Base-by-base conservation (phyloP, 2,329 filamentous ascomycete genomes). In the Xylaria sp. region DNA sequence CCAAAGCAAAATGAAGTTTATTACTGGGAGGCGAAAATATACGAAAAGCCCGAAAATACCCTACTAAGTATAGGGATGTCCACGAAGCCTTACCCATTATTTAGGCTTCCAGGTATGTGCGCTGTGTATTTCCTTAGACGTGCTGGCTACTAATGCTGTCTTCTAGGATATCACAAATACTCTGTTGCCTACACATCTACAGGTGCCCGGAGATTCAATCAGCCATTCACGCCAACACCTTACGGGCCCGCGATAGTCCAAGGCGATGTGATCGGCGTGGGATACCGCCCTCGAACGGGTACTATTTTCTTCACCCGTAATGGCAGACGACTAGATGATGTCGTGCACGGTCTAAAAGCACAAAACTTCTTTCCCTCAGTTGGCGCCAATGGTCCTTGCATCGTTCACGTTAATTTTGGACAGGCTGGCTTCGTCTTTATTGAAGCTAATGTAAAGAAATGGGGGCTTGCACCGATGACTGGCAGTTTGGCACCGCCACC, bases 1-100 rank as follows among this genome's bases (percentile, higher is more conserved):
- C 95, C 95, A 14, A 99, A 99, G 75, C 95, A 99, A 75, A 99
- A 99, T 74, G 95, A 99, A 74, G 94, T 98, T 11, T 99, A 99
- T 78, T 99, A 99, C 78, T 99, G 95, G 95, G 95, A 99, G 78
- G 92, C 94, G 59, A 99, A 99, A 82, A 90, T 99, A 56, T 99
- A 96, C 79, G 95, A 99, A 66, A 98, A 98, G 79, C 93, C 95
- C 3, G 95, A 98, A 67, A 87, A 82, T 62, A 96, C 92, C 0
- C 80, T 92, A 68, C 85, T 99, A 65, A 94, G 91, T 74, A 93
- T 99, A 70, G 95, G 95, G 69, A 91, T 99, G 83, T 91, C 92
- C 47, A 99, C 95, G 19, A 99, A 99, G 75, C 95, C 95, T 7
- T 99, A 99, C 76, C 95, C 95, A 17, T 81, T 98, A 50, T 99